Percentiles rank a stretch among this genome's conserved stretches.
Evolutionary conservation across 495 filamentous ascomycete species (phyloP).

Genomic region (Xylaria venustula): DNA sequence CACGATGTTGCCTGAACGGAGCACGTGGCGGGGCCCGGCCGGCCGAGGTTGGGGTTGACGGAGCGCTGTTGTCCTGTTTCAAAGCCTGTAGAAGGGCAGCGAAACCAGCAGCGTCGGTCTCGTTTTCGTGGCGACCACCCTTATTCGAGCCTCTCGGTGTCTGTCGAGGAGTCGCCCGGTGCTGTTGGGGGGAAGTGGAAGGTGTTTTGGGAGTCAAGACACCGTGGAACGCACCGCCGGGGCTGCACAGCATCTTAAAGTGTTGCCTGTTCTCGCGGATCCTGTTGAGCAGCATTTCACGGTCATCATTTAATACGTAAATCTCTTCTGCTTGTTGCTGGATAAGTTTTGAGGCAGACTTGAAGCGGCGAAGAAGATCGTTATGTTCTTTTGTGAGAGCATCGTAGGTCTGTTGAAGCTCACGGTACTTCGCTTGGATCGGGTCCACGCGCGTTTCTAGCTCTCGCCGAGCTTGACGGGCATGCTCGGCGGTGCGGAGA

Average conservation of each 20-base stretch:
- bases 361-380: slow-evolving; percentile 60
- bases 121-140: slow-evolving; percentile 36
- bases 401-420: slow-evolving; percentile 52
- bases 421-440: slow-evolving; percentile 43
- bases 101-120: slow-evolving; percentile 56
- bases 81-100: slow-evolving; percentile 75
- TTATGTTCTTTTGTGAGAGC: slow-evolving; percentile 64
- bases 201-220: slow-evolving; percentile 53
- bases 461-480: slow-evolving; percentile 48
- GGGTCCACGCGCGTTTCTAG: slow-evolving; percentile 38
- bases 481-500: slow-evolving; percentile 61
- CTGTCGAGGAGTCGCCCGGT: slow-evolving; percentile 44
- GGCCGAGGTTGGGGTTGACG: slow-evolving; percentile 51
- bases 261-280: slow-evolving; percentile 87
- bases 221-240: slow-evolving; percentile 54
- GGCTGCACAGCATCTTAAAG: slow-evolving; percentile 64
- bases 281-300: slow-evolving; percentile 70
- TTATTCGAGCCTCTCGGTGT: slow-evolving; percentile 45
- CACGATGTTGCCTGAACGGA: slow-evolving; percentile 60
- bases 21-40: slow-evolving; percentile 43
- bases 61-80: slow-evolving; percentile 69
- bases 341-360: slow-evolving; percentile 72
- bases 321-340: slow-evolving; percentile 67
- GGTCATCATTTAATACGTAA: slow-evolving; percentile 63
- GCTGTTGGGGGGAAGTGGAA: slow-evolving; percentile 48